Conservation (phyloP, 2,329 filamentous ascomycete species). For the Dactylellina drechsleri region DNA sequence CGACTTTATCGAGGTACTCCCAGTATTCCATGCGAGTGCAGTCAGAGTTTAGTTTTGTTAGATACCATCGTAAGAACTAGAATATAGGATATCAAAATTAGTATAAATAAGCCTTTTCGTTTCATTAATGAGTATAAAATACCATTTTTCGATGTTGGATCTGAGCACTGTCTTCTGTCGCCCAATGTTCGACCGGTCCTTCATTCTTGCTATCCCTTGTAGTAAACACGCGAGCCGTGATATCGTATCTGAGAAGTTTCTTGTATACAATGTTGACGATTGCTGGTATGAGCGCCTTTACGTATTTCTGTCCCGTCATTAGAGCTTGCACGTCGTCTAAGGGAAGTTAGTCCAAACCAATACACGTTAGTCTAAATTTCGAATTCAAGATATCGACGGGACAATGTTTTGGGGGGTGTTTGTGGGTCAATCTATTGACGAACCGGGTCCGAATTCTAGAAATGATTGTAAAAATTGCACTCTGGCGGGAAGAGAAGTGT, state of each 20-base stretch:
- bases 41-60: slow-evolving; percentile 78
- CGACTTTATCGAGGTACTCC: slow-evolving; percentile 85
- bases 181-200: slow-evolving; percentile 66
- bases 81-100: not conserved
- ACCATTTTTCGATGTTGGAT: slow-evolving; percentile 54
- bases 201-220: slow-evolving; percentile 72
- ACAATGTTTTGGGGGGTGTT: not conserved
- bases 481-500: slow-evolving; percentile 75
- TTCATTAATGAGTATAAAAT: not conserved
- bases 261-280: slow-evolving; percentile 86
- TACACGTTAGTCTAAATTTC: slow-evolving; percentile 47
- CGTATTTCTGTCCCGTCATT: slow-evolving; percentile 75
- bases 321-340: slow-evolving; percentile 78
- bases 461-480: slow-evolving; percentile 79
- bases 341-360: slow-evolving; percentile 1
- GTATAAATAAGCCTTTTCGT: not conserved
- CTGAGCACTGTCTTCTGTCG: slow-evolving; percentile 45
- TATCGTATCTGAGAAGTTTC: slow-evolving; percentile 81
- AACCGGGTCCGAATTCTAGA: slow-evolving; percentile 77
- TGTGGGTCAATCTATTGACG: slow-evolving; percentile 58
- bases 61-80: slow-evolving; percentile 71
- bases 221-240: slow-evolving; percentile 80
- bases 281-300: slow-evolving; percentile 82
- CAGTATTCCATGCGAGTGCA: slow-evolving; percentile 80
- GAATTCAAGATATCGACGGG: not conserved